phyloP scores from a whole-genome alignment of 768 basidiomycete genomes.

The Auricularia auricula-judae region DNA sequence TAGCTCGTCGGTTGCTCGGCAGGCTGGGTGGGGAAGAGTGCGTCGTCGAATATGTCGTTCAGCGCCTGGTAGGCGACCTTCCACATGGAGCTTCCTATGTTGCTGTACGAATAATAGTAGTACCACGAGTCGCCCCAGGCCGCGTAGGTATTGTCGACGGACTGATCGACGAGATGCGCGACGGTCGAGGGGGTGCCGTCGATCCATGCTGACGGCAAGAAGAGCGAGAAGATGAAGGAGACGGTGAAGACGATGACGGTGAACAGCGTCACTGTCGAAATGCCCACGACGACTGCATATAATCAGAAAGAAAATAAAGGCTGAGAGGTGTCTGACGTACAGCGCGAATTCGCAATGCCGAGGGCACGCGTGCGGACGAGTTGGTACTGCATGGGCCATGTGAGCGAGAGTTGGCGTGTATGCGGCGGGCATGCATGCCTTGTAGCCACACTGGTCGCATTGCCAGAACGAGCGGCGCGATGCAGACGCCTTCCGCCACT shows the following conservation, averaged over 20 bases:
- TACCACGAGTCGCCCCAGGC: slow-evolving; percentile 28
- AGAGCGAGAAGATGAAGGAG: slow-evolving; percentile 59
- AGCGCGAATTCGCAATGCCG: slow-evolving; percentile 69
- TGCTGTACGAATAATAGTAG: slow-evolving; percentile 40
- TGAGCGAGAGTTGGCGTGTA: not conserved
- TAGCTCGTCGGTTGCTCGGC: not conserved
- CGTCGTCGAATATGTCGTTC: slow-evolving; percentile 1
- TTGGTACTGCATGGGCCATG: slow-evolving; percentile 35
- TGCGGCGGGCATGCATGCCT: not conserved
- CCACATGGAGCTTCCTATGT: slow-evolving; percentile 33
- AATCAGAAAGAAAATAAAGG: not conserved
- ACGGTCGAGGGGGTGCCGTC: slow-evolving; percentile 19
- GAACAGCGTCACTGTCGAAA: slow-evolving; percentile 50
- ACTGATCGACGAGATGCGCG: not conserved
- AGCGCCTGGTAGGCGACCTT: not conserved
- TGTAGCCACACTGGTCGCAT: slow-evolving; percentile 70
- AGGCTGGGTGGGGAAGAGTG: not conserved
- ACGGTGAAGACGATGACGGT: slow-evolving; percentile 54
- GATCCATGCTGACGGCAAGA: slow-evolving; percentile 49
- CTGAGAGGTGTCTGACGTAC: slow-evolving; percentile 24
- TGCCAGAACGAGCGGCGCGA: slow-evolving; percentile 63
- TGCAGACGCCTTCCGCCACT: slow-evolving; percentile 55
- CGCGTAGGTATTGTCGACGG: slow-evolving; percentile 15
- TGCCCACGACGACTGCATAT: slow-evolving; percentile 49
- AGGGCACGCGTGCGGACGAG: slow-evolving; percentile 60